These are phyloP conservation scores for Stagonosporopsis cucurbitacearum DNA, from an alignment of 2,329 filamentous ascomycete genomes.

Conservation along the genomic window DNA sequence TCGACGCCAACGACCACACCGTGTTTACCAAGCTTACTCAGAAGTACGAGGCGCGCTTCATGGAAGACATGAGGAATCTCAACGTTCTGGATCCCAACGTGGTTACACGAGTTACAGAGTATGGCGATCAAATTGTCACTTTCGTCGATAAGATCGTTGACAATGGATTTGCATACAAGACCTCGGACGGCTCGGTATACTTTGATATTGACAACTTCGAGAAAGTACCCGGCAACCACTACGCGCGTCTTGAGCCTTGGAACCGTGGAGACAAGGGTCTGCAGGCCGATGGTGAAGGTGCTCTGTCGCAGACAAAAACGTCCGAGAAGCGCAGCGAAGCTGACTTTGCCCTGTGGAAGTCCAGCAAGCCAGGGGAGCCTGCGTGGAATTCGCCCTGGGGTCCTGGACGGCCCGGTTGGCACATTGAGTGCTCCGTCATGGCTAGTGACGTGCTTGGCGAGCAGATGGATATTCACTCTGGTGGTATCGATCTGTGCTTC, in stretches of 20 bases:
- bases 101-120: constrained; percentile 90
- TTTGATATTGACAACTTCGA: constrained; percentile 92
- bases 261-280: constrained; percentile 83
- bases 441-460: constrained; percentile 85
- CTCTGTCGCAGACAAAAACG: constrained; percentile 64
- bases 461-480: constrained; percentile 90
- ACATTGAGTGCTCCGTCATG: constrained; percentile 97
- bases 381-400: constrained; percentile 91
- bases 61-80: constrained; percentile 82
- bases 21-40: constrained; percentile 89
- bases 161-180: constrained; percentile 83
- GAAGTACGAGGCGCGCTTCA: constrained; percentile 86
- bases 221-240: constrained; percentile 75
- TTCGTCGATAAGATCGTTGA: constrained; percentile 84
- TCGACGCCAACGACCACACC: constrained; percentile 67
- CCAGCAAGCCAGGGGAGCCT: constrained; percentile 88
- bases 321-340: constrained; percentile 75
- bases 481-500: constrained; percentile 89
- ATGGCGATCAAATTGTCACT: constrained; percentile 81
- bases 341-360: constrained; percentile 95
- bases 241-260: constrained; percentile 84
- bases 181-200: constrained; percentile 83
- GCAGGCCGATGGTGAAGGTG: constrained; percentile 88
- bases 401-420: constrained; percentile 87
- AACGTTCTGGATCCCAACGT: constrained; percentile 85